These are phyloP conservation scores for Neurospora sp. DNA, from an alignment of 2,329 filamentous ascomycete genomes.

Conservation along the genomic window DNA sequence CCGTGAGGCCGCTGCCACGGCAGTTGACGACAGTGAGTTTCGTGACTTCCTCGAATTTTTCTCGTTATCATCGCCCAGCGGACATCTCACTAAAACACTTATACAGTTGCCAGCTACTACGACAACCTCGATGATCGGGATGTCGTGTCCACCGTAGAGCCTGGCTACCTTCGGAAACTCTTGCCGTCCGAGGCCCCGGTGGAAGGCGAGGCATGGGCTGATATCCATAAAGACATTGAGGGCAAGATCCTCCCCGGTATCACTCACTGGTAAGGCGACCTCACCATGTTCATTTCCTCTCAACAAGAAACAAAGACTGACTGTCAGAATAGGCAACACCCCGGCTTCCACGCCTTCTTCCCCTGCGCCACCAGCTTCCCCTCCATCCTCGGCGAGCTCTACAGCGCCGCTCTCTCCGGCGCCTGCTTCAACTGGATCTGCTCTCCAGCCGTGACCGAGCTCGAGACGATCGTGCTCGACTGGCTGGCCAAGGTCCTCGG, in stretches of 20 bases:
- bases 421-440: constrained; percentile 98
- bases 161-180: constrained; percentile 75
- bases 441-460: constrained; percentile 80
- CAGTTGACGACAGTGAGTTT: constrained; percentile 18
- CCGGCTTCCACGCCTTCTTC: constrained; percentile 95
- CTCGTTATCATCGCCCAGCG: neutral
- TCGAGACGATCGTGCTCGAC: constrained; percentile 87
- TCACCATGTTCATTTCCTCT: neutral
- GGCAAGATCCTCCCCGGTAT: constrained; percentile 81
- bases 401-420: constrained; percentile 77
- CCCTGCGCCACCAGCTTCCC: constrained; percentile 75
- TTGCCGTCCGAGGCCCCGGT: constrained; percentile 58
- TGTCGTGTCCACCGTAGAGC: constrained; percentile 68
- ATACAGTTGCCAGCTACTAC: constrained; percentile 71
- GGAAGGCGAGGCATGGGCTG: constrained; percentile 61
- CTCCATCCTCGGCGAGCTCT: constrained; percentile 83
- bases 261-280: constrained; percentile 60
- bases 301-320: neutral
- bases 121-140: constrained; percentile 58
- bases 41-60: neutral
- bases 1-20: constrained; percentile 15
- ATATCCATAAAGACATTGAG: constrained; percentile 77
- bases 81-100: neutral
- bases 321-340: constrained; percentile 53
- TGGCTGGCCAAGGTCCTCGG: constrained; percentile 73